Conservation (phyloP, 352 stramenopile genomes). For the Pythium scleroteichum region DNA sequence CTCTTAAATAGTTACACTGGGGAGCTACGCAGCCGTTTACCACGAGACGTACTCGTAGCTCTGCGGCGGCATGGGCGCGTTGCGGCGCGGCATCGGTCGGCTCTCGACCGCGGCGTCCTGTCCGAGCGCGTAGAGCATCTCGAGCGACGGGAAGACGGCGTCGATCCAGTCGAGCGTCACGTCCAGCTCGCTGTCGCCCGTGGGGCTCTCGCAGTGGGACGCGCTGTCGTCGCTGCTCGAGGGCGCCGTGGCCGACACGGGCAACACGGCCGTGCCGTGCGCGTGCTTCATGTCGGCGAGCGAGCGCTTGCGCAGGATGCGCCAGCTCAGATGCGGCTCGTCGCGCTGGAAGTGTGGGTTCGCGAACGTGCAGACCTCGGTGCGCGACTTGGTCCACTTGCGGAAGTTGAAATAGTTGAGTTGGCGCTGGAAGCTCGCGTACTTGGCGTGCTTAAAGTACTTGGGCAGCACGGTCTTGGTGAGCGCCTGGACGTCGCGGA, state of each 20-base stretch:
- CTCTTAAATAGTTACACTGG: slow-evolving; percentile 9
- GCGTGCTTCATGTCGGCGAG: neutral
- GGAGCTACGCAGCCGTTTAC: slow-evolving; percentile 1
- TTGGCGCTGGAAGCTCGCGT: slow-evolving; percentile 92
- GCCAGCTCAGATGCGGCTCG: slow-evolving; percentile 28
- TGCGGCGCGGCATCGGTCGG: slow-evolving; percentile 5
- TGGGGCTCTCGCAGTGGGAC: neutral
- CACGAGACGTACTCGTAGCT: slow-evolving; percentile 20
- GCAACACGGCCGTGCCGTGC: neutral
- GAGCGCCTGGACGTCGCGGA: slow-evolving; percentile 39
- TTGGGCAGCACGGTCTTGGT: slow-evolving; percentile 63
- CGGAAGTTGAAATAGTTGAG: slow-evolving; percentile 95
- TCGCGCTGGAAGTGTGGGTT: slow-evolving; percentile 38
- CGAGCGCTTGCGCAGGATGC: slow-evolving; percentile 29
- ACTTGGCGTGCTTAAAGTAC: slow-evolving; percentile 95
- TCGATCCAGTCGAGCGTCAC: slow-evolving; percentile 54
- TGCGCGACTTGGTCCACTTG: slow-evolving; percentile 86
- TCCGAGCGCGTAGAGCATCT: slow-evolving; percentile 23
- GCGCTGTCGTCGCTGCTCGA: slow-evolving; percentile 8
- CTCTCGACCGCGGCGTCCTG: neutral
- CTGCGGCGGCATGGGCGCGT: slow-evolving; percentile 15
- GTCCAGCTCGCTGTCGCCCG: slow-evolving; percentile 18
- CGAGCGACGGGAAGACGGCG: slow-evolving; percentile 62
- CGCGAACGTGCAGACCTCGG: slow-evolving; percentile 71
- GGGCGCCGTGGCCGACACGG: slow-evolving; percentile 13